Evolutionary conservation across 2,329 filamentous ascomycete species (phyloP), one percentile per base, ranked within the genome.

Genomic region (Fusarium tanahbumbuense): DNA sequence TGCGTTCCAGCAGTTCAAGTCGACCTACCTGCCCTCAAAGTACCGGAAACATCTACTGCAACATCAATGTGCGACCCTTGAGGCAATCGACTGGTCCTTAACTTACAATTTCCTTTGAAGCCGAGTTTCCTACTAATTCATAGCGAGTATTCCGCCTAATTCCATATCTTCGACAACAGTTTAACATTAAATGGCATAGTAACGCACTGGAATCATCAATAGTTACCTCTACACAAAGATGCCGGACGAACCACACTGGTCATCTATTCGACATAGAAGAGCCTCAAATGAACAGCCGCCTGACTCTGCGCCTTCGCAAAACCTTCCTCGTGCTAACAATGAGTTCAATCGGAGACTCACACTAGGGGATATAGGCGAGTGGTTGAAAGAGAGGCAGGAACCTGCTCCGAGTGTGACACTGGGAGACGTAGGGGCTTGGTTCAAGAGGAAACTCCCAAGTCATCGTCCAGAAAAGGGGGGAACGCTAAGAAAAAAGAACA

Each of bases 381-480:
- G 84, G 72, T 74, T 87, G 53, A 82, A 76, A 58, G 83, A 76
- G 50, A 77, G 28, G 28, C 58, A 64, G 25, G 34, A 64, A 12
- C 63, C 58, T 52, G 32, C 50, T 25, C 63, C 44, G 34, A 64
- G 58, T 20, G 20, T 37, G n/a, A 70, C 67, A 7, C 45, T 70
- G 22, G 67, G 63, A 15, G 68, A 68, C 23, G 27, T 85, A 15
- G 71, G 79, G 16, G 76, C 76, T 48, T 84, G 85, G 73, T 75
- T 87, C 60, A 83, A 77, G 59, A 83, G 76, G 55, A 78, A 87
- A 4, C 76, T 86, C 12, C 86, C 86, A 0, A 85, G 81, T 65
- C 80, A 83, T 60, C 83, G 82, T 9, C 79, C 83, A 2, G 86
- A 88, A 66, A 81, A 82, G 30, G 85, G 86, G 22, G 82, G 85